Base-by-base conservation (phyloP, 2,329 filamentous ascomycete species). In the Botrytis hyacinthi region DNA sequence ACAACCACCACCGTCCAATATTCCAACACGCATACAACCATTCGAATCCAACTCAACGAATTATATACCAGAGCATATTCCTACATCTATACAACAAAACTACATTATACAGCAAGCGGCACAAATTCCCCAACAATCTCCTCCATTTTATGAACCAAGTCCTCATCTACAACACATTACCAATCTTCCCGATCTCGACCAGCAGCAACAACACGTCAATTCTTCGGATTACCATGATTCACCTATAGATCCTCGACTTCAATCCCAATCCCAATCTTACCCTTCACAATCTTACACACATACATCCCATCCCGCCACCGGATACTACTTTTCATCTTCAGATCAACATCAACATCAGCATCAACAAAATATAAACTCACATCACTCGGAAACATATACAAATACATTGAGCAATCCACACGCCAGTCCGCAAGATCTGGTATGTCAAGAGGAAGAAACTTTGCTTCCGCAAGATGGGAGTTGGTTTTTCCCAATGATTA, bases 401-500 rank as follows among this genome's bases (percentile, higher is more conserved):
- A 68, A 57, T 42, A 51, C 66, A 9, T 32, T 68, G 35, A 42
- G 26, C 20, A 68, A 42, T 26, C 18, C 66, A 22, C 40, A 68
- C 4, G 35, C 66, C 3, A 40, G 29, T 42, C 66, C 35, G 20
- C 69, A 65, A 42, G 32, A 65, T 32, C 42, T 20, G 2, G 14
- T 14, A 32, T 14, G 10, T 29, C 26, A 40, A 32, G 26, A 18
- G 14, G 59, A 65, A 65, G 69, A 65, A 63, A 12, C 14, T 22
- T 14, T 71, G 4, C 10, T 40, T 3, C 16, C 59, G 22, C 69
- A 65, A 46, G 18, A 51, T 32, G 60, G 37, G 18, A 65, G 18
- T 54, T 71, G 69, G 59, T 51, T 65, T 20, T 71, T 54, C 3
- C 69, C 69, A 2, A 71, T 51, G 69, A 32, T 51, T 29, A 51